These are phyloP conservation scores for Lepidium aucheri DNA, from an alignment of 345 rosid species.

Conservation along the genomic window DNA sequence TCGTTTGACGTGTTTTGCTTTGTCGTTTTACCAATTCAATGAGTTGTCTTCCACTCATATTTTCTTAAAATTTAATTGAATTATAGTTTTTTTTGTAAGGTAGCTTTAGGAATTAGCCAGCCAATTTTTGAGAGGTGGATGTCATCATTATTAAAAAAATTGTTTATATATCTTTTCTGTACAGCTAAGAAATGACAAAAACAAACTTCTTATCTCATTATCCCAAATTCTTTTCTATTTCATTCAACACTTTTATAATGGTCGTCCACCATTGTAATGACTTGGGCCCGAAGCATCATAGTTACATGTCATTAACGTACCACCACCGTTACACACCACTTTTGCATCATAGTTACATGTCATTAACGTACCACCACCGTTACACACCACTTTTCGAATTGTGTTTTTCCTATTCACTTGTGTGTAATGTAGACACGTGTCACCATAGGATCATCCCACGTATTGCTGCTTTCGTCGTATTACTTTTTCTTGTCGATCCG, in stretches of 20 bases:
- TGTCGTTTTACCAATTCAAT: conserved; percentile 36
- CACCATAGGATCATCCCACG: conserved; percentile 23
- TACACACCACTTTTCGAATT: conserved; percentile 37
- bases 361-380: conserved; percentile 43
- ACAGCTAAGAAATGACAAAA: conserved; percentile 24
- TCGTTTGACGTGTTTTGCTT: conserved; percentile 39
- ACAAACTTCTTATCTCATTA: neutral
- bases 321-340: conserved; percentile 43
- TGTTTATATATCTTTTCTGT: conserved; percentile 3
- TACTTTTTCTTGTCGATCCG: conserved; percentile 26
- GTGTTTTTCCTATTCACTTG: conserved; percentile 21
- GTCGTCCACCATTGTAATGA: conserved; percentile 34
- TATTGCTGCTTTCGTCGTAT: conserved; percentile 20
- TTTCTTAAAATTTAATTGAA: neutral
- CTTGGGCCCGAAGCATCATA: conserved; percentile 36
- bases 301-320: conserved; percentile 49
- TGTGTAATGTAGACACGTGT: conserved; percentile 25
- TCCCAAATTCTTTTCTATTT: neutral
- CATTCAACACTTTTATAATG: conserved; percentile 15
- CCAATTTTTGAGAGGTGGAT: conserved; percentile 38
- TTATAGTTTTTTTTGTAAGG: neutral
- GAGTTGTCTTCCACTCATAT: conserved; percentile 28
- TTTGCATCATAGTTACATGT: conserved; percentile 57
- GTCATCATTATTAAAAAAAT: conserved; percentile 14
- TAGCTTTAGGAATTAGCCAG: conserved; percentile 26